Percentiles rank a stretch among this genome's conserved stretches.
Conservation (phyloP, 148 eudicot species). For the Salicornia ramosissima region DNA sequence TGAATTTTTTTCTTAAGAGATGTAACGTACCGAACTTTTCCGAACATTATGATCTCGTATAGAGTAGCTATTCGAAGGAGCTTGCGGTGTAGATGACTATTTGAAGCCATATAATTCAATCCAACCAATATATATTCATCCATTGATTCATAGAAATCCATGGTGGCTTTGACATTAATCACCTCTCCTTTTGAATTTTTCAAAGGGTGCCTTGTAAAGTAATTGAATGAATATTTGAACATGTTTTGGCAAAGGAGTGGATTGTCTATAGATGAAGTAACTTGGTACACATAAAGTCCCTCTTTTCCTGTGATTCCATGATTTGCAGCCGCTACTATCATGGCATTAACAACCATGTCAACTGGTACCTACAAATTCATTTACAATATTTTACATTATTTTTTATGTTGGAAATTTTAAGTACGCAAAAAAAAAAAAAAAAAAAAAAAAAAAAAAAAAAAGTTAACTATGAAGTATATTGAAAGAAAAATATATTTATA, state of each 20-base stretch:
- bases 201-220: not conserved
- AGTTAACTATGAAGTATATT: too few relatives aligned
- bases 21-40: too few relatives aligned
- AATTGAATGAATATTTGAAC: not conserved
- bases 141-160: slow-evolving; percentile 1
- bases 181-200: not conserved
- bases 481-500: too few relatives aligned
- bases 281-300: slow-evolving; percentile 3
- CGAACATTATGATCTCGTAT: too few relatives aligned
- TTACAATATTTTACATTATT: too few relatives aligned
- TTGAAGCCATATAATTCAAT: not conserved
- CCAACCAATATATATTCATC: not conserved
- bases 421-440: too few relatives aligned
- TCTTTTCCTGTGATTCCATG: slow-evolving; percentile 10
- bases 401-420: too few relatives aligned
- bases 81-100: not conserved
- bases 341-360: slow-evolving; percentile 9
- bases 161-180: not conserved
- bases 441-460: too few relatives aligned
- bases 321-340: slow-evolving; percentile 14
- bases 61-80: not conserved
- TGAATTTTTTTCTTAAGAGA: too few relatives aligned
- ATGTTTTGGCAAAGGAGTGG: not conserved
- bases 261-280: slow-evolving; percentile 1
- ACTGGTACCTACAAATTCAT: slow-evolving; percentile 10